Percentiles rank a stretch among this genome's conserved stretches.
Conservation (phyloP, 257 asterid genomes). For the Cruciata laevipes region DNA sequence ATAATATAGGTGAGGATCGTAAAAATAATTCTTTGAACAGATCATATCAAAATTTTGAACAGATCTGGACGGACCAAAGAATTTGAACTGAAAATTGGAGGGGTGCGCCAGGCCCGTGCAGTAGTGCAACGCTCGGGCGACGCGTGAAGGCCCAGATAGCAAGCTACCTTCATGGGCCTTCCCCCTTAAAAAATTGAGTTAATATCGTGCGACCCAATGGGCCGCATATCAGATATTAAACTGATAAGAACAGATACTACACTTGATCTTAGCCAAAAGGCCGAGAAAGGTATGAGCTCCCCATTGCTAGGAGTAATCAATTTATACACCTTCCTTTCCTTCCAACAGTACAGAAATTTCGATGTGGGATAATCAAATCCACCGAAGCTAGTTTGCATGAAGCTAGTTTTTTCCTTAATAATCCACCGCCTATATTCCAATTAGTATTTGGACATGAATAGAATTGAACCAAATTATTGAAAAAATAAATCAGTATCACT, state of each 20-base stretch:
- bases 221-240: slow-evolving; percentile 33
- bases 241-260: slow-evolving; percentile 43
- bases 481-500: too few relatives aligned
- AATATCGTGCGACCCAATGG: slow-evolving; percentile 17
- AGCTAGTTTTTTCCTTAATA: too few relatives aligned
- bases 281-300: slow-evolving; percentile 38
- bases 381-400: too few relatives aligned
- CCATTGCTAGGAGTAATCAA: too few relatives aligned
- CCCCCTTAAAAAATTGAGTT: slow-evolving; percentile 17
- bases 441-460: too few relatives aligned
- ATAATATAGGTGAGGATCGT: too few relatives aligned
- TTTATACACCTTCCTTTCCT: not conserved
- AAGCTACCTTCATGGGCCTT: not conserved
- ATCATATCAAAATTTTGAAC: too few relatives aligned
- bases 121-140: not conserved
- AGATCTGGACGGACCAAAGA: too few relatives aligned
- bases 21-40: too few relatives aligned
- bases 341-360: too few relatives aligned
- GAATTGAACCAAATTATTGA: too few relatives aligned
- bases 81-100: not conserved
- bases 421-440: too few relatives aligned
- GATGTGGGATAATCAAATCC: not conserved
- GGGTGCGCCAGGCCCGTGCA: not conserved
- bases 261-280: slow-evolving; percentile 54
- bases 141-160: not conserved